Evolutionary conservation across 371 early-diverging fungal genomes (phyloP).

Genomic region (Mortierella sp.): DNA sequence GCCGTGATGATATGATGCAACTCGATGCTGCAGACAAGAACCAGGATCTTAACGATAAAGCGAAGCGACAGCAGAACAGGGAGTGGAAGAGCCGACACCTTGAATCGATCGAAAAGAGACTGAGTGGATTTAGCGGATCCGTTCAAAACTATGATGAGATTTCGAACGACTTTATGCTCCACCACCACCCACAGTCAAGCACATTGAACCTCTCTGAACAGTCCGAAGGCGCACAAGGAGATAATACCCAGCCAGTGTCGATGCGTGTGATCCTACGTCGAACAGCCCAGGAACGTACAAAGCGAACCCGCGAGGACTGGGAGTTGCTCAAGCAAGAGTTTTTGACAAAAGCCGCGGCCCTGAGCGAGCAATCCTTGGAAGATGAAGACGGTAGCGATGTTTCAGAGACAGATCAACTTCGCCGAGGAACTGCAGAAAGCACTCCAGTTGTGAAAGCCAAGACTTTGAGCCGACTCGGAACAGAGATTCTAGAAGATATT

Average conservation of each 20-base stretch:
- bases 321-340: conserved; percentile 54
- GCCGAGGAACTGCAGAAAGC: conserved; percentile 13
- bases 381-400: conserved; percentile 20
- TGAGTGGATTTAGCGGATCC: conserved; percentile 33
- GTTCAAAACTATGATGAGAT: conserved; percentile 48
- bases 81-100: conserved; percentile 40
- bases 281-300: conserved; percentile 51
- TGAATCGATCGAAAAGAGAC: conserved; percentile 35
- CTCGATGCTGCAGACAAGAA: conserved; percentile 7
- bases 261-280: conserved; percentile 52
- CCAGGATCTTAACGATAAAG: conserved; percentile 19
- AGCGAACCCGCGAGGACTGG: conserved; percentile 56
- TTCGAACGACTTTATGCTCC: conserved; percentile 48
- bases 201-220: conserved; percentile 20
- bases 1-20: conserved; percentile 45
- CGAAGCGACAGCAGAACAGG: conserved; percentile 26
- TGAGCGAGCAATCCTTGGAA: conserved; percentile 29
- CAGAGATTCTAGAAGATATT: conserved; percentile 52
- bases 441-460: conserved; percentile 30
- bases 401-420: conserved; percentile 5
- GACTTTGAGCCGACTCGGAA: conserved; percentile 38
- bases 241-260: conserved; percentile 15
- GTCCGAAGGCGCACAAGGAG: neutral
- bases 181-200: conserved; percentile 44
- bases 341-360: conserved; percentile 28